Base-by-base conservation (phyloP, 2,329 filamentous ascomycete species). In the Penicillium sp. region DNA sequence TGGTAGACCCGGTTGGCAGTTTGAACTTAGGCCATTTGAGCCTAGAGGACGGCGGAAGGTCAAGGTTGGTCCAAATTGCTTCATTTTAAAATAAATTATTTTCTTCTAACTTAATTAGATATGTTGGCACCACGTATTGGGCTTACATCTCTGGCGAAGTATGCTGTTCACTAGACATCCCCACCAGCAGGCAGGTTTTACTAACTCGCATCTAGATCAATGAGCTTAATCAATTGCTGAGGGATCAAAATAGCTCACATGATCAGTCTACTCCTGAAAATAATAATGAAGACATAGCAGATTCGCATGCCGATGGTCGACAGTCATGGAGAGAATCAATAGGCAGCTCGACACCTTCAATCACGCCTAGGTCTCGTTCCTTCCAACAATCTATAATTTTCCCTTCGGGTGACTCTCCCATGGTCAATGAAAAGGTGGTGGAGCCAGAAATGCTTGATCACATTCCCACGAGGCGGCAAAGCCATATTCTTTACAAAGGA, bases 41-140 rank as follows among this genome's bases (percentile, higher is more conserved):
- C 55, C 59, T 79, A 43, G 73, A 77, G 46, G 75, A 77, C 62
- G 73, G 73, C 5, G 75, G 75, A 26, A 72, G 69, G 40, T 76
- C 75, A 40, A 69, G 48, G 50, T 58, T 26, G 39, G 54, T 53
- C 6, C 5, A 24, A 16, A 14, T 18, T 14, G 7, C 1, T 37
- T 5, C 26, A 32, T 31, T 32, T 1, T 44, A 26, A 57, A n/a
- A 24, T 22, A 50, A 51, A 53, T 34, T 5, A 2, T 5, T 34
- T 34, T 56, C n/a, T n/a, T 58, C 58, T 26, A 42, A 42, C n/a
- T 18, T 48, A 7, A 32, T n/a, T 54, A 76, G 75, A 69, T 78
- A 78, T 57, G 75, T 78, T 22, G 75, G 75, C 22, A 77, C 74
- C 6, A 78, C 75, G 11, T 78, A 76, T 56, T 78, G 74, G 74